These are phyloP conservation scores for Rhododendron mucronatum DNA, from an alignment of 148 eudicot species.

Conservation along the genomic window DNA sequence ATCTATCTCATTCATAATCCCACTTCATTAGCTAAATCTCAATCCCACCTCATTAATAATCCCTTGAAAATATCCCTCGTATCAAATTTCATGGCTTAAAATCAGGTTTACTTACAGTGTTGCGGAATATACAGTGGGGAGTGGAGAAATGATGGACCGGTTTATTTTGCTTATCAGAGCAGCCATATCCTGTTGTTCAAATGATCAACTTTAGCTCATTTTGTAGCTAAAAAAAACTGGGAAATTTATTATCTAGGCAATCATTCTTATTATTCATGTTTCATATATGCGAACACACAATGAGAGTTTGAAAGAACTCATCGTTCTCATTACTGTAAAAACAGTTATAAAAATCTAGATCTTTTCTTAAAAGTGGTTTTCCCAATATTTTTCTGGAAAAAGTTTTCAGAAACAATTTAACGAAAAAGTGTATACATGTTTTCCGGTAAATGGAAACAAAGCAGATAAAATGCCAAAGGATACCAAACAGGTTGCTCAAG, in stretches of 20 bases:
- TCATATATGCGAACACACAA: neutral
- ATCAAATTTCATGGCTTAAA: neutral
- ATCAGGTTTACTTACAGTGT: constrained; percentile 57
- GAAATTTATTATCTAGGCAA: neutral
- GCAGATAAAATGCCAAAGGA: neutral
- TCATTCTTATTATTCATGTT: neutral
- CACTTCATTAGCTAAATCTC: neutral
- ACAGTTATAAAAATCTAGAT: neutral
- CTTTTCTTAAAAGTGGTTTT: neutral
- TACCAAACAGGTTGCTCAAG: constrained; percentile 1
- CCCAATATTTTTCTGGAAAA: neutral
- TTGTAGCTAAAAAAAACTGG: neutral
- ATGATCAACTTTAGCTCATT: neutral
- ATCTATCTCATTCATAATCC: neutral
- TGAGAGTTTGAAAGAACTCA: neutral
- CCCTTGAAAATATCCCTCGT: neutral
- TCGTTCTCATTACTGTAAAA: neutral
- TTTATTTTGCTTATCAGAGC: constrained; percentile 88
- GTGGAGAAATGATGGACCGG: constrained; percentile 66
- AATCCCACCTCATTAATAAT: neutral
- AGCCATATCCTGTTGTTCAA: constrained; percentile 81
- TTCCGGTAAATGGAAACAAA: neutral
- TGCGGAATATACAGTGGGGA: constrained; percentile 70
- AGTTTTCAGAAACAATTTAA: neutral
- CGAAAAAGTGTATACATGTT: neutral